Evolutionary conservation across 768 basidiomycete genomes (phyloP).

Genomic region (Russula virescens): DNA sequence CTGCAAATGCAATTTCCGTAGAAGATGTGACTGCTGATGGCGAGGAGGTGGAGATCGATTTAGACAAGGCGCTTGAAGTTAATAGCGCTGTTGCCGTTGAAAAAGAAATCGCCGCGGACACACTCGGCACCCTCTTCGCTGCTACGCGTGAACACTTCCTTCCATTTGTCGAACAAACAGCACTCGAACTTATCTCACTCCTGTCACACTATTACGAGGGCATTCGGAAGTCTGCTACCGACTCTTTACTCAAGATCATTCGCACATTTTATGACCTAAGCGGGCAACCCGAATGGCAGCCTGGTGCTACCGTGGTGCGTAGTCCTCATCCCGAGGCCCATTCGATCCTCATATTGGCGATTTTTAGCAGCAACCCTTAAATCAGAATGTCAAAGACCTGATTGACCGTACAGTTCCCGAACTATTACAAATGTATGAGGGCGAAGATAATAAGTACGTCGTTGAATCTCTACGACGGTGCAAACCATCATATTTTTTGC

Average conservation of each 20-base stretch:
- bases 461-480: slow-evolving; percentile 8
- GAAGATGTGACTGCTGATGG: slow-evolving; percentile 48
- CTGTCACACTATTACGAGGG: slow-evolving; percentile 95
- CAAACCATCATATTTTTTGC: slow-evolving; percentile 14
- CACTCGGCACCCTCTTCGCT: slow-evolving; percentile 85
- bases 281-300: slow-evolving; percentile 74
- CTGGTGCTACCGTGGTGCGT: slow-evolving; percentile 63
- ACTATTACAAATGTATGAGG: slow-evolving; percentile 83
- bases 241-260: slow-evolving; percentile 82
- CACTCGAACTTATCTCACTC: slow-evolving; percentile 71
- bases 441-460: slow-evolving; percentile 95
- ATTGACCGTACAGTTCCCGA: slow-evolving; percentile 67
- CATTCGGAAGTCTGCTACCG: slow-evolving; percentile 88
- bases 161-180: slow-evolving; percentile 80
- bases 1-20: slow-evolving; percentile 61
- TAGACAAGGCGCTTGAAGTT: slow-evolving; percentile 85
- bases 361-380: slow-evolving; percentile 38
- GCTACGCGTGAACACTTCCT: slow-evolving; percentile 81
- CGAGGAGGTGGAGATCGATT: slow-evolving; percentile 68
- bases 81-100: slow-evolving; percentile 97
- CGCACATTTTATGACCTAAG: slow-evolving; percentile 89
- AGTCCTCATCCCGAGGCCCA: background rate
- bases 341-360: background rate
- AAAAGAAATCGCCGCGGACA: slow-evolving; percentile 98
- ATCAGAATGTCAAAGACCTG: slow-evolving; percentile 69